Conservation (phyloP, 805 yeast genomes). For the Candida glaebosa region DNA sequence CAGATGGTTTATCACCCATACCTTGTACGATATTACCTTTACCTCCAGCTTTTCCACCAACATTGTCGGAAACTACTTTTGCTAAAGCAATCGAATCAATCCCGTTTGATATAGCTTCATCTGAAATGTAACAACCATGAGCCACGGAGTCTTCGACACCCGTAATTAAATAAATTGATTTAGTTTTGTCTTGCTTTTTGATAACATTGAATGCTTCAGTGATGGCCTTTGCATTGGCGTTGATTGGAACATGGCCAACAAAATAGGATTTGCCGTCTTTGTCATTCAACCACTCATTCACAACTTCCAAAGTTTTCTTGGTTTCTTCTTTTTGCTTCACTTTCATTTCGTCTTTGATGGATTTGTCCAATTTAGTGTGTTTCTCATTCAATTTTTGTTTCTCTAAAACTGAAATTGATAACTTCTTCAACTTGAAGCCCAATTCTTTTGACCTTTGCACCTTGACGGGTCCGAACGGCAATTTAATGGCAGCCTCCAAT, state of each 20-base stretch:
- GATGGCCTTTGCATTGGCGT: constrained; percentile 88
- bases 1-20: constrained; percentile 80
- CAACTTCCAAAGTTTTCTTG: constrained; percentile 74
- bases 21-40: constrained; percentile 96
- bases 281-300: constrained; percentile 59
- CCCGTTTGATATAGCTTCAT: constrained; percentile 64
- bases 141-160: constrained; percentile 78
- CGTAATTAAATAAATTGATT: constrained; percentile 75
- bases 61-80: constrained; percentile 57
- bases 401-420: constrained; percentile 75
- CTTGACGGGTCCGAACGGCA: constrained; percentile 72
- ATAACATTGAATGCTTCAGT: constrained; percentile 86
- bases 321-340: constrained; percentile 84
- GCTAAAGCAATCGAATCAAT: constrained; percentile 77
- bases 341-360: constrained; percentile 84
- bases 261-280: constrained; percentile 52
- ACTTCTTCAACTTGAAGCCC: constrained; percentile 79
- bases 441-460: constrained; percentile 80
- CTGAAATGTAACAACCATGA: constrained; percentile 88
- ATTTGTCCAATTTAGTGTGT: constrained; percentile 77
- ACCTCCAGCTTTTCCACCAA: constrained; percentile 99
- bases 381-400: constrained; percentile 73
- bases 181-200: constrained; percentile 70
- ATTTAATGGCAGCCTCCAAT: constrained; percentile 54
- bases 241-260: constrained; percentile 64